Evolutionary conservation across 1,284 basidiomycete species (phyloP).

Genomic region (Heterobasidion irregulare): DNA sequence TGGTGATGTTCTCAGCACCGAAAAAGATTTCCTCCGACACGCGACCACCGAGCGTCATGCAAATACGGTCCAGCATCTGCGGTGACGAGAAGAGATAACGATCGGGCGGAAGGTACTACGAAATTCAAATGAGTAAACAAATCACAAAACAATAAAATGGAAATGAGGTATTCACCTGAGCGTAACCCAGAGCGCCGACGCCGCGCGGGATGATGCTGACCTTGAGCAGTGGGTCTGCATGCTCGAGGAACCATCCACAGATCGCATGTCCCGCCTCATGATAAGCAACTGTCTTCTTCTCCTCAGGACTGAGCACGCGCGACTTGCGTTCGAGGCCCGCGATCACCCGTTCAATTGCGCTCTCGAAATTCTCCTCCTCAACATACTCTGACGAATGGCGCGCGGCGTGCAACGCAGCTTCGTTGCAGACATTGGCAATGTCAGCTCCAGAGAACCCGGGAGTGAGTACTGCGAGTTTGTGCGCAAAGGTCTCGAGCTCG

Average conservation of each 20-base stretch:
- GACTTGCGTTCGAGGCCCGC: constrained; percentile 96
- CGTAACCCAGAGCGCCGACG: constrained; percentile 93
- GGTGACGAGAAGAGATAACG: constrained; percentile 94
- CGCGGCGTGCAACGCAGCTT: constrained; percentile 93
- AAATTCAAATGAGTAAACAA: constrained; percentile 3
- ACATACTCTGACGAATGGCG: constrained; percentile 77
- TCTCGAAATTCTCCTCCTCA: constrained; percentile 87
- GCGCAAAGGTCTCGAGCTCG: constrained; percentile 60
- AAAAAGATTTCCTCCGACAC: constrained; percentile 99
- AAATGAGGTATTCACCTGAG: constrained; percentile 51
- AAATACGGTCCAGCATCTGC: constrained; percentile 93
- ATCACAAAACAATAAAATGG: not conserved
- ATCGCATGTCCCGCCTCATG: constrained; percentile 99
- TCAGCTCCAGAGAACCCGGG: constrained; percentile 99
- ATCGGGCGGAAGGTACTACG: constrained; percentile 89
- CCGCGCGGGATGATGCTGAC: constrained; percentile 98
- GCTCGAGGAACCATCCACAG: constrained; percentile 97
- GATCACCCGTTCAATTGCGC: constrained; percentile 96
- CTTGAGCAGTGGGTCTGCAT: constrained; percentile 94
- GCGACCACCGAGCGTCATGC: constrained; percentile 98
- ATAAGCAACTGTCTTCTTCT: constrained; percentile 99
- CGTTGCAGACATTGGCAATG: constrained; percentile 98
- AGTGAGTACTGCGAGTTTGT: constrained; percentile 92
- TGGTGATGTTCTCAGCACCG: constrained; percentile 87
- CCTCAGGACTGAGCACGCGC: constrained; percentile 85